A percentile compares a stretch with the other conserved stretches of the same genome.
Conservation (phyloP, 495 filamentous ascomycete species). For the Elaphomyces granulatus region DNA sequence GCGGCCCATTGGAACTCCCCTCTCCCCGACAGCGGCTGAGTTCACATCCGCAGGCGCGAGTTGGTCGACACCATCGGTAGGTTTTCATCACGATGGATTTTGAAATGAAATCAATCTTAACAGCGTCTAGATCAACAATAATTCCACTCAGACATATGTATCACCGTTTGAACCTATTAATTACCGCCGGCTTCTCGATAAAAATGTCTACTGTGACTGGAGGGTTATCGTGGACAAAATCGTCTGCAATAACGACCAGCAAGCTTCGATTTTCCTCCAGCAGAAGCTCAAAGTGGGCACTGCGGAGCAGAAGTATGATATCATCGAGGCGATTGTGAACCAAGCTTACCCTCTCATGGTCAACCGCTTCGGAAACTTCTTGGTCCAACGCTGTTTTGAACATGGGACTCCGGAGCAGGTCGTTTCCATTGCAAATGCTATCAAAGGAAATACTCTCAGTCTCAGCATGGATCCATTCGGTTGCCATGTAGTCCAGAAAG, state of each 20-base stretch:
- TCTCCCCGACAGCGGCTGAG: constrained; percentile 75
- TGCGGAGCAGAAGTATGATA: constrained; percentile 88
- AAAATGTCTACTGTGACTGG: constrained; percentile 96
- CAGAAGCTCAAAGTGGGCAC: constrained; percentile 98
- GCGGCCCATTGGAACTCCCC: constrained; percentile 58
- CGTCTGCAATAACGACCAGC: constrained; percentile 96
- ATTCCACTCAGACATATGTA: constrained; percentile 53
- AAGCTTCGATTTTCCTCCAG: constrained; percentile 95
- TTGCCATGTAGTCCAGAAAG: constrained; percentile 96
- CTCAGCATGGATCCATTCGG: constrained; percentile 98
- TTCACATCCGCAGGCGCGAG: constrained; percentile 42
- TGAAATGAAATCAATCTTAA: constrained; percentile 3
- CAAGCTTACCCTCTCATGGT: constrained; percentile 95
- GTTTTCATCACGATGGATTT: constrained; percentile 8
- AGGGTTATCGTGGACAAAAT: constrained; percentile 99
- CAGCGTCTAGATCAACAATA: constrained; percentile 33
- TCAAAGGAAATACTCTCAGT: constrained; percentile 84
- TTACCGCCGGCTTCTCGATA: constrained; percentile 88
- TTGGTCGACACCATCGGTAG: constrained; percentile 38
- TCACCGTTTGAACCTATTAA: constrained; percentile 89
- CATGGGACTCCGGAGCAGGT: constrained; percentile 94
- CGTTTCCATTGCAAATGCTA: constrained; percentile 84
- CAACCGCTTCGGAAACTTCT: constrained; percentile 91
- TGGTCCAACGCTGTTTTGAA: constrained; percentile 97
- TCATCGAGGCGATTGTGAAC: constrained; percentile 89